phyloP scores from a whole-genome alignment of 345 rosid species.

The Eucalyptus tenuipes region DNA sequence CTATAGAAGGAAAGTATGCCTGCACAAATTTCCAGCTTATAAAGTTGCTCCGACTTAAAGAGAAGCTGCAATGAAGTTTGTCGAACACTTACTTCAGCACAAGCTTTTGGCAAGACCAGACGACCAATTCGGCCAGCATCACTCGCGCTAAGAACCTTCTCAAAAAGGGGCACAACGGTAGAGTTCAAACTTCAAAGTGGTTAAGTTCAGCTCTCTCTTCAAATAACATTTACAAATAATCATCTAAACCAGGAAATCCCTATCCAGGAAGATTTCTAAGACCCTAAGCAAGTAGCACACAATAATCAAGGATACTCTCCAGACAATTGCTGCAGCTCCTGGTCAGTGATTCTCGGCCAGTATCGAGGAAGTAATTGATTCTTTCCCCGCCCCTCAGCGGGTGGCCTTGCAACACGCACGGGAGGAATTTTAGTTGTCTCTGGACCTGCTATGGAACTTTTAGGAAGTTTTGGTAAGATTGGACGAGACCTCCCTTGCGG shows the following conservation, averaged over 20 bases:
- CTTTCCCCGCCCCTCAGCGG: conserved; percentile 94
- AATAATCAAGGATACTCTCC: conserved; percentile 69
- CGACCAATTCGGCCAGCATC: conserved; percentile 99
- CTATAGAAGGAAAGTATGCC: conserved; percentile 97
- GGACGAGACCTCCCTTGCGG: conserved; percentile 69
- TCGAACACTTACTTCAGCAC: conserved; percentile 74
- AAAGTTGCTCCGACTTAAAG: neutral
- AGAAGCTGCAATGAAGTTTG: neutral
- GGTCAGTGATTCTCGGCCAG: conserved; percentile 99
- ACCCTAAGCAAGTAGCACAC: neutral
- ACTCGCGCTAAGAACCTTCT: conserved; percentile 96
- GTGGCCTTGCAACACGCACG: conserved; percentile 90
- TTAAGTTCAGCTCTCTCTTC: conserved; percentile 16
- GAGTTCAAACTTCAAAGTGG: conserved; percentile 69
- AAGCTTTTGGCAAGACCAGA: conserved; percentile 97
- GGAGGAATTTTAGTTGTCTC: conserved; percentile 56
- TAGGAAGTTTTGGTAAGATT: conserved; percentile 85
- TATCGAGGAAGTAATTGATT: conserved; percentile 97
- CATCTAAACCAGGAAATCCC: neutral
- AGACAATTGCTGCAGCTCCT: conserved; percentile 89
- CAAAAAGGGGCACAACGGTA: conserved; percentile 85
- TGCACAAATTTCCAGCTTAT: conserved; percentile 6
- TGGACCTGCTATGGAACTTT: conserved; percentile 36
- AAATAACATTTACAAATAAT: neutral
- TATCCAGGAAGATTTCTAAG: neutral